phyloP scores from a whole-genome alignment of 371 early-diverging fungal genomes.

The Mortierella sp. region DNA sequence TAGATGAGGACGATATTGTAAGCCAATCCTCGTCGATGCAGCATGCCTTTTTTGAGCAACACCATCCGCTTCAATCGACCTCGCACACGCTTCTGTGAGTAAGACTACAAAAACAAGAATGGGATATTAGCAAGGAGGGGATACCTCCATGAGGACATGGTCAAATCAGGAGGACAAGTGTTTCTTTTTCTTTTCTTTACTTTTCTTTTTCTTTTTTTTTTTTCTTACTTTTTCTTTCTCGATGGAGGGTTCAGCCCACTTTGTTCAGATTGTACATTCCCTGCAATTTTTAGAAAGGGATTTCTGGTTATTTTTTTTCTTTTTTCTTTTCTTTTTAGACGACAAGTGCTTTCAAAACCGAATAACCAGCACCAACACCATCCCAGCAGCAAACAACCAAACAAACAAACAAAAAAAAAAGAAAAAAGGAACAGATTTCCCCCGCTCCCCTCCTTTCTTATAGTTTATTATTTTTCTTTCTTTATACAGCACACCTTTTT shows the following conservation, averaged over 20 bases:
- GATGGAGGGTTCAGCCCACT: not conserved
- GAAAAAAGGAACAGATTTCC: no score
- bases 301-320: not conserved
- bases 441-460: no score
- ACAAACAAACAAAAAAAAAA: no score
- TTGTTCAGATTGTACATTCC: slow-evolving; percentile 2
- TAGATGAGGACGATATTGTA: no score
- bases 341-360: no score
- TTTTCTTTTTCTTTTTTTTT: slow-evolving; percentile 1
- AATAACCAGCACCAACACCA: no score
- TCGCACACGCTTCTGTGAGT: slow-evolving; percentile 25
- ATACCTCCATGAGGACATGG: slow-evolving; percentile 1
- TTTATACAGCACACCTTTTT: no score
- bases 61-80: slow-evolving; percentile 20
- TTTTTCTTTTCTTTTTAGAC: not conserved
- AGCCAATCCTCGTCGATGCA: not conserved
- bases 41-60: slow-evolving; percentile 16
- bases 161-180: no score
- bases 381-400: no score
- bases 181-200: not conserved
- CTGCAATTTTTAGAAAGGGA: not conserved
- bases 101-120: not conserved
- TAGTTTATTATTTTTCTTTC: no score
- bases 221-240: not conserved
- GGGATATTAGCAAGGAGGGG: not conserved